phyloP scores from a whole-genome alignment of 495 filamentous ascomycete species.

The Articulospora tetracladia region DNA sequence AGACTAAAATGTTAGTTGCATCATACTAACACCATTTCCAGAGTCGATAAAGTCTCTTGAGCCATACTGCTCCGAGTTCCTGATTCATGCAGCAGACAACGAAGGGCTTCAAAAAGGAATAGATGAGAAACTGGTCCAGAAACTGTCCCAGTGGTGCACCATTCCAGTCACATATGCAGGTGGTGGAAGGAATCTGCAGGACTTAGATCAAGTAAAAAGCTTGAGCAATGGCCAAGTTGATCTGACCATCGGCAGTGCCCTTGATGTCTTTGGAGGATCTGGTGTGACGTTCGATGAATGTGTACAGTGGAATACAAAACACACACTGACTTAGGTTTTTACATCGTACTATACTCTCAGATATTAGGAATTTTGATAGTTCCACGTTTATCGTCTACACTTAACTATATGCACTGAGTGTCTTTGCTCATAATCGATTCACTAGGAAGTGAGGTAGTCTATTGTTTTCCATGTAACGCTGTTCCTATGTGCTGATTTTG shows the following conservation, averaged over 20 bases:
- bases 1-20: background rate
- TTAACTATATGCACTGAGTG: too few relatives aligned
- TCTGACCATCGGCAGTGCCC: conserved; percentile 90
- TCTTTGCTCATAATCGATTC: too few relatives aligned
- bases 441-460: too few relatives aligned
- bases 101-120: conserved; percentile 90
- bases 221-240: conserved; percentile 81
- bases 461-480: too few relatives aligned
- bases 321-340: background rate
- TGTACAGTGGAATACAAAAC: conserved; percentile 70
- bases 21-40: conserved; percentile 28
- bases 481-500: too few relatives aligned
- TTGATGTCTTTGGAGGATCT: conserved; percentile 91
- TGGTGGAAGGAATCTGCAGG: conserved; percentile 74
- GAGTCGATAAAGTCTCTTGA: conserved; percentile 77
- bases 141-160: conserved; percentile 76
- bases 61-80: conserved; percentile 89
- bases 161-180: conserved; percentile 96
- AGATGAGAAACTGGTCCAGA: conserved; percentile 76
- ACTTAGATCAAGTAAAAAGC: conserved; percentile 73
- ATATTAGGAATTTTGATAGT: too few relatives aligned
- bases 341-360: too few relatives aligned
- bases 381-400: too few relatives aligned
- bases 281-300: conserved; percentile 85
- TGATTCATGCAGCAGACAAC: conserved; percentile 98